Evolutionary conservation across 108 stramenopile genomes (phyloP), one percentile per base, ranked within the genome.

Genomic region (Stephanodiscus minutulus): DNA sequence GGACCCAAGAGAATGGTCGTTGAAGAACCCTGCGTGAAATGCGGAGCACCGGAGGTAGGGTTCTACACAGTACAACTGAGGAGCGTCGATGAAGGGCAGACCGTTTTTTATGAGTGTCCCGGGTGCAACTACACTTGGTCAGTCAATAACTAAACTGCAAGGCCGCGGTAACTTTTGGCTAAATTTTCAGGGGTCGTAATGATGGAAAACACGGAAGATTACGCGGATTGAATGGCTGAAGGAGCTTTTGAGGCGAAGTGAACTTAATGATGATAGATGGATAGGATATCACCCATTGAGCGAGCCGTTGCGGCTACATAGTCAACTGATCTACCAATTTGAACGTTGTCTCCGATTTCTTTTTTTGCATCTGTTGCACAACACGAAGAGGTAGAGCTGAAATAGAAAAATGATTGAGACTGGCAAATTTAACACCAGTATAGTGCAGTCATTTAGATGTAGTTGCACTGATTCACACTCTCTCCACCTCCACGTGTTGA

Each of bases 81-180:
- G 43, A 93, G 91, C 29, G 98, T 97, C 28, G 98, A 99, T 87
- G 98, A 99, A 72, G 98, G 98, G 8, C 97, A 98, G 74, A 99
- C 99, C 12, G 98, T 98, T 5, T 99, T 99, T 81, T 99, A 98
- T 73, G 97, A 98, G 76, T 99, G 99, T 67, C 95, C 95, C 1
- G 79, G 84, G 10, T 98, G 97, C 76, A 82, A 85, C 24, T 86
- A 95, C 68, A 96, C 91, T 12, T 98, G 90, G 88, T 93, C 92
- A 2, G 77, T 91, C 59, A 97, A 97, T 77, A 97, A 97, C 62
- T 97, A 91, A 73, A 48, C 29, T 7, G 55, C 41, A 25, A 33
- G 3, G 9, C 12, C 15, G 43, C 15, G 47, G 52, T 54, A 33
- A 52, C 33, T 66, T 67, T 35, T 31, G 20, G 12, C 11, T n/a